Base-by-base conservation (phyloP, 768 basidiomycete species). In the Pleurotus platypus region DNA sequence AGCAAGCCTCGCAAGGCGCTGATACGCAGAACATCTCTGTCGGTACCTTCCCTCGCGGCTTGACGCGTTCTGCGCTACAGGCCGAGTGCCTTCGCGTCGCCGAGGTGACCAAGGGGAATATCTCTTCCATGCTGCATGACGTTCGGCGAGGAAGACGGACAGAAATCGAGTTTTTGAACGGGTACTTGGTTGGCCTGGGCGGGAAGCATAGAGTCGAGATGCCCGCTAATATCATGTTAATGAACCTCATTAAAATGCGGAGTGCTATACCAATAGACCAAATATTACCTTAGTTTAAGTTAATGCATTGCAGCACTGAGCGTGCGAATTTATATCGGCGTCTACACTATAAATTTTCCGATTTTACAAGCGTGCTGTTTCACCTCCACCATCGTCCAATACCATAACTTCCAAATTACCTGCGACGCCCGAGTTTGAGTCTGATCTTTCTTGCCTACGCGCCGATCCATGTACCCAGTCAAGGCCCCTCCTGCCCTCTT, bases 131-230 rank as follows among this genome's bases (percentile, higher is more conserved):
- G 83, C 75, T 93, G 13, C 68, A 75, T n/a, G 93, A 96, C 65
- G 68, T 95, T 26, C 78, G 78, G 61, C 70, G 72, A 30, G 86
- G 86, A 42, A 72, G 75, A 53, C 60, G 66, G 5, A 94, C 93
- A 0, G 94, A 97, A 72, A 80, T 97, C 24, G 82, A 88, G n/a
- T 90, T 75, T 63, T 76, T 96, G 63, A 94, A 91, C 58, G 94
- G 95, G 3, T 91, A 94, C 67, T 69, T 98, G 50, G 66, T 84
- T 22, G 70, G 73, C 5, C 70, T 93, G 9, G 95, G 89, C 30
- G 62, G 70, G 46, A 68, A 75, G 40, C 79, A 87, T 61, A 72
- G 74, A 3, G 73, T 94, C 26, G 67, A 72, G 15, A 87, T 85
- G 65, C 83, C 84, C 4, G 75, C 79, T 24, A 89, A 77, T 57